phyloP scores from a whole-genome alignment of 116 monocot species.

The Papilionanthe hybrid region DNA sequence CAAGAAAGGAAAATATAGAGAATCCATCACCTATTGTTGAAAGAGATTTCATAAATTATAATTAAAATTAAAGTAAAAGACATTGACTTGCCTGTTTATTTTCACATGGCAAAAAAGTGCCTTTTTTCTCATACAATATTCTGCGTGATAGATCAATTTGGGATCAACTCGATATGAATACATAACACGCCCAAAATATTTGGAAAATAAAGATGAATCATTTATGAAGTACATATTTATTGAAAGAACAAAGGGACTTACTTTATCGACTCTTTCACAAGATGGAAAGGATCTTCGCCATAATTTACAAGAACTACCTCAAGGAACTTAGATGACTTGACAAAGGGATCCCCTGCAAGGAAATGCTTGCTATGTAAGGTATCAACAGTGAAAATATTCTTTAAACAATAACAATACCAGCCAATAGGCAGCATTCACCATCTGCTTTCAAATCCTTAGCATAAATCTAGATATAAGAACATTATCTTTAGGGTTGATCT shows the following conservation, averaged over 20 bases:
- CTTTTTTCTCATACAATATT: constrained; percentile 20
- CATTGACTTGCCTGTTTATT: constrained; percentile 28
- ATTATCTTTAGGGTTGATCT: constrained; percentile 2
- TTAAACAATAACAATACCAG: too few species aligned
- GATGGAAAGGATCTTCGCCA: constrained; percentile 38
- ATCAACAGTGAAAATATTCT: too few species aligned
- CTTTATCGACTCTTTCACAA: constrained; percentile 39
- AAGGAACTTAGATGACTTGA: constrained; percentile 16
- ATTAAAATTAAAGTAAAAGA: not conserved
- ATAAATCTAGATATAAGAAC: constrained; percentile 5
- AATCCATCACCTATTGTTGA: not conserved
- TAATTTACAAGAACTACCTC: constrained; percentile 34
- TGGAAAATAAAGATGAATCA: too few species aligned
- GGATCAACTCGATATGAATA: not conserved
- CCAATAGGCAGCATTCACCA: too few species aligned
- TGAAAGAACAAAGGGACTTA: not conserved
- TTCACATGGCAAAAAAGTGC: constrained; percentile 29
- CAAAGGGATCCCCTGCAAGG: constrained; percentile 28
- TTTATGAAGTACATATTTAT: not conserved
- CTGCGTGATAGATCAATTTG: constrained; percentile 8
- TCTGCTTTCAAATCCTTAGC: constrained; percentile 5
- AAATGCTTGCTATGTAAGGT: not conserved
- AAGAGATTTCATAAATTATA: not conserved
- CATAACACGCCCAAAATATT: not conserved
- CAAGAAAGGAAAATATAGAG: not conserved